Evolutionary conservation across 805 yeast genomes (phyloP).

Genomic region (Brettanomyces bruxellensis): DNA sequence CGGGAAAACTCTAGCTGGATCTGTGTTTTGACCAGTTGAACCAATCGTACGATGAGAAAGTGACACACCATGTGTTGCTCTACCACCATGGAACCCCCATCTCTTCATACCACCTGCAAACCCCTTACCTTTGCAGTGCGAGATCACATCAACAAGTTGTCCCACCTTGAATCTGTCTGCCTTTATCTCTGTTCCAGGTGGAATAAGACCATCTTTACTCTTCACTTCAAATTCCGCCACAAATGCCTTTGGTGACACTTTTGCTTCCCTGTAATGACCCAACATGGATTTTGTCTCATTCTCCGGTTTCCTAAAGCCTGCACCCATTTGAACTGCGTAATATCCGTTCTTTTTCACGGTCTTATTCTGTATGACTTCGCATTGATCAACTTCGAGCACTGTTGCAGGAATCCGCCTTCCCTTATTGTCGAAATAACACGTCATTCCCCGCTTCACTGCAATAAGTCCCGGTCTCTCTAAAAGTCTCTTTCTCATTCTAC

Average conservation of each 20-base stretch:
- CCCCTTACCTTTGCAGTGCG: conserved; percentile 87
- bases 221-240: conserved; percentile 76
- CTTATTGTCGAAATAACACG: conserved; percentile 61
- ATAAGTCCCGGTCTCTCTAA: conserved; percentile 76
- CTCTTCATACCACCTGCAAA: conserved; percentile 98
- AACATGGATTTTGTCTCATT: conserved; percentile 58
- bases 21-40: conserved; percentile 91
- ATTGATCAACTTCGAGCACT: conserved; percentile 75
- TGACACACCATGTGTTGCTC: conserved; percentile 94
- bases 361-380: conserved; percentile 73
- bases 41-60: conserved; percentile 92
- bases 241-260: conserved; percentile 73
- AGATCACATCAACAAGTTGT: conserved; percentile 73
- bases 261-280: conserved; percentile 71
- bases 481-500: conserved; percentile 64
- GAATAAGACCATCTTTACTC: conserved; percentile 53
- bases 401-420: conserved; percentile 80
- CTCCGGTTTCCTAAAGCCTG: conserved; percentile 51
- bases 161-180: conserved; percentile 84
- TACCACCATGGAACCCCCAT: conserved; percentile 80
- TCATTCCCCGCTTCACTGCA: conserved; percentile 85
- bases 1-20: conserved; percentile 93
- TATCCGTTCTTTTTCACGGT: conserved; percentile 71
- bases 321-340: conserved; percentile 81
- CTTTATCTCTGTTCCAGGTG: conserved; percentile 66